These are phyloP conservation scores for Xylaria hypoxylon DNA, from an alignment of 2,329 filamentous ascomycete species.

Conservation along the genomic window DNA sequence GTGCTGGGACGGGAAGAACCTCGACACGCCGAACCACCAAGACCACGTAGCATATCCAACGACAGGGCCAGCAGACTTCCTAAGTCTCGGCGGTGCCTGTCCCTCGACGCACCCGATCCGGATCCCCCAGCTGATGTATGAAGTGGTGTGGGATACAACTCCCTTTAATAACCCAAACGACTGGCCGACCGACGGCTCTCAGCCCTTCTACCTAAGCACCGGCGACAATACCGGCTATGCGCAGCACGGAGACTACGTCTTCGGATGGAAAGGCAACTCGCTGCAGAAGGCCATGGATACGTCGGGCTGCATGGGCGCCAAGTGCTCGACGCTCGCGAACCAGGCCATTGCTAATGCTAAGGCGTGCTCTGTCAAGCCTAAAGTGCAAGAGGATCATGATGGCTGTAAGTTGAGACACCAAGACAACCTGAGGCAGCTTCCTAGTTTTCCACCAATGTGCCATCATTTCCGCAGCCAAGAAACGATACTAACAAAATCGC, in stretches of 20 bases:
- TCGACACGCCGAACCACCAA: conserved; percentile 61
- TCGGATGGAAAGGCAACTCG: conserved; percentile 46
- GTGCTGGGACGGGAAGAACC: conserved; percentile 66
- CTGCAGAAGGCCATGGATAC: conserved; percentile 53
- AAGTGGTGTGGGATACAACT: conserved; percentile 60
- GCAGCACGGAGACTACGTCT: conserved; percentile 55
- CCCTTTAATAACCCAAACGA: conserved; percentile 53
- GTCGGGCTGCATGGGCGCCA: conserved; percentile 57
- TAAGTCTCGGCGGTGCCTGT: conserved; percentile 53
- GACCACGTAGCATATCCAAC: conserved; percentile 64
- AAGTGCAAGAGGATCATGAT: conserved; percentile 52
- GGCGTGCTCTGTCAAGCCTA: conserved; percentile 49
- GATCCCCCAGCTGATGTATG: conserved; percentile 61
- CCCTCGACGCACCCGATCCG: conserved; percentile 53
- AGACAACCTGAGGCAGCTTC: background rate
- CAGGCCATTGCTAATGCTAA: conserved; percentile 51
- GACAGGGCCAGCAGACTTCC: conserved; percentile 56
- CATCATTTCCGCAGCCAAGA: conserved; percentile 2
- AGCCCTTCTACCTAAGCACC: conserved; percentile 53
- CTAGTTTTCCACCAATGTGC: too few species aligned
- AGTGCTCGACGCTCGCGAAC: conserved; percentile 51
- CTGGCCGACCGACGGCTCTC: conserved; percentile 55
- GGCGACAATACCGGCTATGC: conserved; percentile 52
- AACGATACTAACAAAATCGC: conserved; percentile 14
- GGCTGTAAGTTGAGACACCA: conserved; percentile 49